phyloP scores from a whole-genome alignment of 2,329 filamentous ascomycete species.

The Arthroderma uncinatum region DNA sequence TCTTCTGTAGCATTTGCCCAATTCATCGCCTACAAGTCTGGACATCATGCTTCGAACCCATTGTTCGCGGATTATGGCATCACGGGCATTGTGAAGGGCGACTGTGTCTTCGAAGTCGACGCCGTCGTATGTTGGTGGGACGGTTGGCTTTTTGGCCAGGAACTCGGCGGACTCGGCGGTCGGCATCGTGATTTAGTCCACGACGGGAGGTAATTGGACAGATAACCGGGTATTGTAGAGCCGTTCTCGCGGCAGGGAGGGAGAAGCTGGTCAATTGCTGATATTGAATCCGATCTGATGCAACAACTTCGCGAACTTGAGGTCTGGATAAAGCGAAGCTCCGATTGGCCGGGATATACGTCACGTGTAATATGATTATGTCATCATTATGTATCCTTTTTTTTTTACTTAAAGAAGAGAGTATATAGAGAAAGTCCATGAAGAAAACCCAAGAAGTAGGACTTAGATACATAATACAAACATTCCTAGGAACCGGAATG shows the following conservation, averaged over 20 bases:
- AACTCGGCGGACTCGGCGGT: conserved; percentile 54
- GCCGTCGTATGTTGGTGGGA: conserved; percentile 54
- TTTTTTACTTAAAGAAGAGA: background rate
- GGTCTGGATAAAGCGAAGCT: background rate
- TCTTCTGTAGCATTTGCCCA: conserved; percentile 55
- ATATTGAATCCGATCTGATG: background rate
- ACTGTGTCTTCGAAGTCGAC: conserved; percentile 56
- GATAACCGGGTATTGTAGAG: background rate
- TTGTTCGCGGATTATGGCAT: conserved; percentile 55
- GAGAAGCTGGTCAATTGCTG: background rate
- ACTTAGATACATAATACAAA: conserved; percentile 1
- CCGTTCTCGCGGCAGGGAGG: background rate
- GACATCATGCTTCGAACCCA: conserved; percentile 62
- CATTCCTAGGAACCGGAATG: background rate
- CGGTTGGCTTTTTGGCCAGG: conserved; percentile 54
- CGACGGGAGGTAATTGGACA: background rate
- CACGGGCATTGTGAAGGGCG: conserved; percentile 52
- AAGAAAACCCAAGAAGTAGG: background rate
- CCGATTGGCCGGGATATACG: background rate
- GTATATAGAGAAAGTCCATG: background rate
- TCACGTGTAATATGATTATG: background rate
- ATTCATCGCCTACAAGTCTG: conserved; percentile 52
- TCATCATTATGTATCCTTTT: background rate
- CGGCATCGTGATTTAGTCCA: conserved; percentile 39
- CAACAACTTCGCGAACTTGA: background rate